Evolutionary conservation across 805 yeast species (phyloP), one percentile per base, ranked within the genome.

Genomic region (Wickerhamiella sergipiensis): DNA sequence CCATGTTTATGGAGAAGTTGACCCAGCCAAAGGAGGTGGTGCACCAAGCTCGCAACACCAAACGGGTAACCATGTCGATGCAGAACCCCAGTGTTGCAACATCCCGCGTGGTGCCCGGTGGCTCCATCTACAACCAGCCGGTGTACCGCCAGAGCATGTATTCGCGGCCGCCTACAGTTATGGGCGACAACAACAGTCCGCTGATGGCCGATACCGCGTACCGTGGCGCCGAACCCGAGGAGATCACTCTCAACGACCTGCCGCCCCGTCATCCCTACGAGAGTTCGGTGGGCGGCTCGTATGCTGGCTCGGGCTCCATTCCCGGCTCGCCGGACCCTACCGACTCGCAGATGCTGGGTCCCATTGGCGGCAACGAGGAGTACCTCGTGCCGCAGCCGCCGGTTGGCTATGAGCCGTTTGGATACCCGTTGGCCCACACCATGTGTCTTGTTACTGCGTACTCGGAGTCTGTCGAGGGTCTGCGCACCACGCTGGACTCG

Each of bases 381-480:
- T 85, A 84, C 61, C 85, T 79, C 26, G 84, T 89, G 15, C 85
- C 95, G 1, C 97, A 90, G 64, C 97, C 97, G 0, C 95, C 95
- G 1, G 76, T 80, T 17, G 84, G 78, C 53, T 89, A 79, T 70
- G 89, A 85, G 72, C 97, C 98, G 4, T 86, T 76, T 67, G 83
- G 81, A 0, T 86, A 71, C 59, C 87, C 98, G 15, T 74, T 92
- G 58, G 73, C 83, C 15, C 92, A 84, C 59, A 73, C 80, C 0
- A 75, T 85, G 60, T 79, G 82, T 57, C 71, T 83, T 53, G 95
- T 92, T 9, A 92, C 98, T 1, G 90, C 97, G 62, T 92, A 92
- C 63, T 88, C 97, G 1, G 98, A 92, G 69, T 95, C 87, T 64
- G 85, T 79, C 58, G 83, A 74, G 12, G 95, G 94, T 55, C 67